Percentiles rank a stretch among this genome's conserved stretches.
These are phyloP conservation scores for Ambrosia trifida DNA, from an alignment of 129 eudicot genomes.

Conservation along the genomic window DNA sequence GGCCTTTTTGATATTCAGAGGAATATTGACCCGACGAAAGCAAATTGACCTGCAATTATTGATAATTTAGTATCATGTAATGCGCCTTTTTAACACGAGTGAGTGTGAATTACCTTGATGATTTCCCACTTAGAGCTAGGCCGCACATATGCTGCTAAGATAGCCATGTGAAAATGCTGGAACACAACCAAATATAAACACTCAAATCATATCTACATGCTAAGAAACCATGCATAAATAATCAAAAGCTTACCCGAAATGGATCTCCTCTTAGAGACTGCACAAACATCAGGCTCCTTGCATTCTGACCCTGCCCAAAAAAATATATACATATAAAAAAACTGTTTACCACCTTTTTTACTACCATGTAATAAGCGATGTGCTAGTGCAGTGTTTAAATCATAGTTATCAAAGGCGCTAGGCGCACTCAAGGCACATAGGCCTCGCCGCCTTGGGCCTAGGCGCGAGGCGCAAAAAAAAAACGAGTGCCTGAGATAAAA, in stretches of 20 bases:
- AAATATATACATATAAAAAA: constrained; percentile 1
- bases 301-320: constrained; percentile 54
- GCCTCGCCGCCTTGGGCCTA: too few relatives aligned
- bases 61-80: background rate
- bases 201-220: background rate
- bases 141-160: constrained; percentile 65
- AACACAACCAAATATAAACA: background rate
- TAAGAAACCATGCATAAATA: background rate
- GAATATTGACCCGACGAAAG: constrained; percentile 39
- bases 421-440: too few relatives aligned
- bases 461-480: too few relatives aligned
- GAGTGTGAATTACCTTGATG: constrained; percentile 51
- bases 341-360: background rate
- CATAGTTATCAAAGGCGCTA: too few relatives aligned
- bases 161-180: constrained; percentile 90
- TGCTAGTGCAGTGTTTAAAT: background rate
- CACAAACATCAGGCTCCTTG: constrained; percentile 61
- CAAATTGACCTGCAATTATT: constrained; percentile 58
- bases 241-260: constrained; percentile 57
- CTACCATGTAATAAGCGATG: background rate
- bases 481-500: too few relatives aligned
- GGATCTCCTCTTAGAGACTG: constrained; percentile 94
- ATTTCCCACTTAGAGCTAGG: constrained; percentile 75
- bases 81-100: background rate
- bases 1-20: constrained; percentile 28